Base-by-base conservation (phyloP, 2,329 filamentous ascomycete species). In the Fusarium sp. region DNA sequence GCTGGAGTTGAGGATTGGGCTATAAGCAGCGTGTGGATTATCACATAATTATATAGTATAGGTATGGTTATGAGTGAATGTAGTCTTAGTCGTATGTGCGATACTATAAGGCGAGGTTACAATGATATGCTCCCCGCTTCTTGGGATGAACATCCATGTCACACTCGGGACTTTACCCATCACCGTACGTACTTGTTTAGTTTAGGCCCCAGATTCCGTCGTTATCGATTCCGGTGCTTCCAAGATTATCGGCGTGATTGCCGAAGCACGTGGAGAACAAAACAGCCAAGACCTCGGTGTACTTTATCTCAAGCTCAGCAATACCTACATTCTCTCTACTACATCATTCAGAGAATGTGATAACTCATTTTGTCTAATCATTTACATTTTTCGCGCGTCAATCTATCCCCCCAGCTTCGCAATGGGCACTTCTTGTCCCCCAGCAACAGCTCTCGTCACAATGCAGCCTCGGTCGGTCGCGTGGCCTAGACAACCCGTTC, bases 231-330 rank as follows among this genome's bases (percentile, higher is more conserved):
- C 39, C 58, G 47, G 53, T 22, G 25, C 53, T 41, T 35, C 34
- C 40, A 55, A 48, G 31, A 26, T 25, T 34, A 51, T 66, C 62
- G 62, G 62, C 15, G 42, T 48, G 43, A 51, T 53, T 50, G 59
- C 62, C 62, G 62, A 65, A 64, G 62, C 62, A 65, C 54, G 62
- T 65, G 62, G 62, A 65, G 62, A 50, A 48, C 32, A 35, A n/a
- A 58, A 44, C 44, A 50, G 24, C 12, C 35, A 10, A 46, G 47
- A 59, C 53, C 62, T 66, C 53, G 62, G 62, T 57, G 58, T 41
- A 54, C 31, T 43, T 39, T 22, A 35, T 46, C 7, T 46, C 25
- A 25, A n/a, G 15, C 38, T 25, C 34, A 29, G 43, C 31, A 35
- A 42, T 51, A 6, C 35, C 19, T 54, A 15, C 60, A 24, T 25